A percentile compares a stretch with the other conserved stretches of the same genome.
phyloP scores from a whole-genome alignment of 345 rosid genomes.

The Brassica carinata region DNA sequence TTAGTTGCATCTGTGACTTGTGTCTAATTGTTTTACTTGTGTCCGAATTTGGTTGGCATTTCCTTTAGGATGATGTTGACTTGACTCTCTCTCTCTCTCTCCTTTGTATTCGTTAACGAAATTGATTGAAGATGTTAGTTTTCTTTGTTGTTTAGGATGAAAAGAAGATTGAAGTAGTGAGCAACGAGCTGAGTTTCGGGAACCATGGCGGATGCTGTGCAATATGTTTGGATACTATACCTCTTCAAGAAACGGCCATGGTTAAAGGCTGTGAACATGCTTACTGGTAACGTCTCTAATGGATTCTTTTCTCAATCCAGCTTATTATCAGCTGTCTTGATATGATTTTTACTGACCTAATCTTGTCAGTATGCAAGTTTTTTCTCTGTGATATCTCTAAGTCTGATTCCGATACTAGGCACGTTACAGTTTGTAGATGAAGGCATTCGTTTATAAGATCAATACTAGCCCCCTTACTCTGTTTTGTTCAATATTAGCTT shows the following conservation, averaged over 20 bases:
- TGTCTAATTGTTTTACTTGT: no score
- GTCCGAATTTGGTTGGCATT: no score
- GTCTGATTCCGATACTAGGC: no score
- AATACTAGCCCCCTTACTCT: neutral
- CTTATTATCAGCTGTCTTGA: neutral
- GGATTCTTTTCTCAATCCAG: constrained; percentile 12
- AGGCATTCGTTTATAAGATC: neutral
- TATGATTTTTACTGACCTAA: neutral
- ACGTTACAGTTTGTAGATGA: no score
- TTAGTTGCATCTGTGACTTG: no score
- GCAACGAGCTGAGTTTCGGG: constrained; percentile 49
- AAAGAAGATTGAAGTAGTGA: constrained; percentile 40
- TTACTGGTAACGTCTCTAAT: constrained; percentile 58
- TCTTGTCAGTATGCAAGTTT: neutral
- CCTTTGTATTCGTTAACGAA: no score
- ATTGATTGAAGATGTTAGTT: neutral
- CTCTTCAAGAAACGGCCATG: constrained; percentile 83
- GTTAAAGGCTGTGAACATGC: constrained; percentile 95
- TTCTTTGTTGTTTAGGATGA: constrained; percentile 44
- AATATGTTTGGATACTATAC: constrained; percentile 79
- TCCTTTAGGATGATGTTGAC: neutral
- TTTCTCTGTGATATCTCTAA: no score
- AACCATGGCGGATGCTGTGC: constrained; percentile 78
- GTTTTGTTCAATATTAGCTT: neutral
- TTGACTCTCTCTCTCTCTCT: neutral